These are phyloP conservation scores for Xylaria sp. DNA, from an alignment of 2,329 filamentous ascomycete genomes.

Conservation along the genomic window DNA sequence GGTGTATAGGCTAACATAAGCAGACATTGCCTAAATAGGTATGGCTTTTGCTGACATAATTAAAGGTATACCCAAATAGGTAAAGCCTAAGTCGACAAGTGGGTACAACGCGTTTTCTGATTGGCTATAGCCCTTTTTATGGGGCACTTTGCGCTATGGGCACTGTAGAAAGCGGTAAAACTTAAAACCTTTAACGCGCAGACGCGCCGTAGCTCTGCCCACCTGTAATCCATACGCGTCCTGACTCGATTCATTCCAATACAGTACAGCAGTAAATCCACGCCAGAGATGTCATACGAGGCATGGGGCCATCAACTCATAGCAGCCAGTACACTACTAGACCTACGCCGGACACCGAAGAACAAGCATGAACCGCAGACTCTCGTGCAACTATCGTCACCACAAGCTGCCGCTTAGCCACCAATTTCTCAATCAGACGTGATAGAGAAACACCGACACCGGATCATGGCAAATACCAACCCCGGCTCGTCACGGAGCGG, in stretches of 20 bases:
- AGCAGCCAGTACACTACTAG: background rate
- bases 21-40: no score
- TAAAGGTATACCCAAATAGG: no score
- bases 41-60: no score
- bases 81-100: no score
- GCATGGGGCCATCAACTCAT: background rate
- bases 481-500: conserved; percentile 25
- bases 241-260: conserved; percentile 7
- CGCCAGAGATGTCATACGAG: conserved; percentile 13
- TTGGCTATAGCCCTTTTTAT: no score
- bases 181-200: no score
- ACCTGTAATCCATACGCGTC: background rate
- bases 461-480: conserved; percentile 39
- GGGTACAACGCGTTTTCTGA: no score
- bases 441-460: background rate
- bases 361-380: conserved; percentile 19
- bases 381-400: background rate
- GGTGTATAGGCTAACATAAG: no score
- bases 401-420: conserved; percentile 6
- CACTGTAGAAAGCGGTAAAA: no score
- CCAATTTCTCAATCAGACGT: conserved; percentile 1
- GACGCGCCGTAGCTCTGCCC: conserved; percentile 10
- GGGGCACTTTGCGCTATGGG: no score
- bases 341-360: conserved; percentile 8
- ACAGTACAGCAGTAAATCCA: background rate